A percentile compares a stretch with the other conserved stretches of the same genome.
Evolutionary conservation across 768 basidiomycete genomes (phyloP).

Genomic region (Sarcomyxa edulis): DNA sequence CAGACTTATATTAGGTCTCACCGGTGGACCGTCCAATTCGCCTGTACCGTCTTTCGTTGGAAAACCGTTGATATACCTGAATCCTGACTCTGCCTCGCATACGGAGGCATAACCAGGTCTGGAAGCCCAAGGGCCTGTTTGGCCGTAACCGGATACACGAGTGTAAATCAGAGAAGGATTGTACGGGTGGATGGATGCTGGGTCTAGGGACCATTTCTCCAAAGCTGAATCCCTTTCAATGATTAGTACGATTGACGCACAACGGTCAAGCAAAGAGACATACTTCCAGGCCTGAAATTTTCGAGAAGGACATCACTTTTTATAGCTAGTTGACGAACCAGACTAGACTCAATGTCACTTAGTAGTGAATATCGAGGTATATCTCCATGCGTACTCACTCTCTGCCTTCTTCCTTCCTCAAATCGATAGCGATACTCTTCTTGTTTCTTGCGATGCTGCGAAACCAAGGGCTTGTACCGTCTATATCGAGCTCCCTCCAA

Average conservation of each 20-base stretch:
- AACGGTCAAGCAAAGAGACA: conserved; percentile 14
- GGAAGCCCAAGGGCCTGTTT: conserved; percentile 68
- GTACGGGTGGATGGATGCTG: conserved; percentile 52
- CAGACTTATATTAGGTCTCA: conserved; percentile 67
- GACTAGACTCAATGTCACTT: conserved; percentile 37
- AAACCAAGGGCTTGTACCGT: conserved; percentile 73
- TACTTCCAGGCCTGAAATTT: conserved; percentile 75
- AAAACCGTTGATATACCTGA: conserved; percentile 68
- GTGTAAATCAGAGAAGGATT: conserved; percentile 90
- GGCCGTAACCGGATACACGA: conserved; percentile 75
- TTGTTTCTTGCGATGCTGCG: conserved; percentile 68
- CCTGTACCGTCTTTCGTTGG: conserved; percentile 50
- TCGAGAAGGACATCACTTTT: conserved; percentile 65
- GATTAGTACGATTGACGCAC: not conserved
- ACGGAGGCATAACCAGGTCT: conserved; percentile 72
- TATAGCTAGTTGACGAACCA: conserved; percentile 55
- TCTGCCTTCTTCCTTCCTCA: conserved; percentile 53
- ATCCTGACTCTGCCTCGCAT: conserved; percentile 72
- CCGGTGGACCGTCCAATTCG: conserved; percentile 53
- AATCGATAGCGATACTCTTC: conserved; percentile 66
- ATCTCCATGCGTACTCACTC: conserved; percentile 32
- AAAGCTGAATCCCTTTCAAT: conserved; percentile 35
- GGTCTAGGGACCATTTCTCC: conserved; percentile 66
- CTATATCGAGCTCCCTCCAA: conserved; percentile 66
- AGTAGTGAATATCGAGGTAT: too few species aligned